Percentiles rank a stretch among this genome's conserved stretches.
These are phyloP conservation scores for Thielaviopsis populi DNA, from an alignment of 2,329 filamentous ascomycete species.

Conservation along the genomic window DNA sequence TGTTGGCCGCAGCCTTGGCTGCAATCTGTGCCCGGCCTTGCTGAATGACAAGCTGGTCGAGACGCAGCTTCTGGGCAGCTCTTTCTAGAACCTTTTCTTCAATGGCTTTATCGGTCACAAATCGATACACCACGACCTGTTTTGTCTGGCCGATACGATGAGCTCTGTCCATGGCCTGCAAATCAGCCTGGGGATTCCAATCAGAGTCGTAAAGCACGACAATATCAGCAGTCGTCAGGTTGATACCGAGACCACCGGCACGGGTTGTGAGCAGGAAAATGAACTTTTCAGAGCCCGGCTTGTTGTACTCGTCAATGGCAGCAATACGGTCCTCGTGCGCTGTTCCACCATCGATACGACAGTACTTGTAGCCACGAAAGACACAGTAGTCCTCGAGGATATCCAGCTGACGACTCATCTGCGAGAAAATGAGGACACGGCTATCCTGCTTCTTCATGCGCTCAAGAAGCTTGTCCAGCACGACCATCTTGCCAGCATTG, in stretches of 20 bases:
- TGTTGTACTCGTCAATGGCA: constrained; percentile 98
- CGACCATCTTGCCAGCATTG: constrained; percentile 94
- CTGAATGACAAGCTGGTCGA: constrained; percentile 95
- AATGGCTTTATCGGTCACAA: constrained; percentile 95
- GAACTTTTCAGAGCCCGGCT: constrained; percentile 87
- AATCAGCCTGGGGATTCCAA: constrained; percentile 96
- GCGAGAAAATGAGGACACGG: constrained; percentile 95
- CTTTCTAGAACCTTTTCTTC: constrained; percentile 96
- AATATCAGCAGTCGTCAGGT: constrained; percentile 86
- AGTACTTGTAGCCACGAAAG: constrained; percentile 88
- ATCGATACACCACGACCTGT: constrained; percentile 90
- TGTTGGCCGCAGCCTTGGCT: constrained; percentile 80
- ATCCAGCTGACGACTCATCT: constrained; percentile 94
- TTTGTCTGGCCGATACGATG: constrained; percentile 98
- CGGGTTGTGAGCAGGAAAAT: constrained; percentile 90
- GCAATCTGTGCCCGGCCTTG: constrained; percentile 88
- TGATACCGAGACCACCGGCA: constrained; percentile 92
- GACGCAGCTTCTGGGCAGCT: constrained; percentile 86
- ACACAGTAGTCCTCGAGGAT: constrained; percentile 98
- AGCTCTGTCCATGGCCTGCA: constrained; percentile 97
- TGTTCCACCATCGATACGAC: constrained; percentile 90
- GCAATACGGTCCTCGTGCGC: constrained; percentile 95
- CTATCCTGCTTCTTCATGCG: constrained; percentile 77
- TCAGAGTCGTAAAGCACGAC: constrained; percentile 95
- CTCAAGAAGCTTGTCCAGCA: constrained; percentile 79